Conservation (phyloP, 352 stramenopile genomes). For the Phytopythium montanum region DNA sequence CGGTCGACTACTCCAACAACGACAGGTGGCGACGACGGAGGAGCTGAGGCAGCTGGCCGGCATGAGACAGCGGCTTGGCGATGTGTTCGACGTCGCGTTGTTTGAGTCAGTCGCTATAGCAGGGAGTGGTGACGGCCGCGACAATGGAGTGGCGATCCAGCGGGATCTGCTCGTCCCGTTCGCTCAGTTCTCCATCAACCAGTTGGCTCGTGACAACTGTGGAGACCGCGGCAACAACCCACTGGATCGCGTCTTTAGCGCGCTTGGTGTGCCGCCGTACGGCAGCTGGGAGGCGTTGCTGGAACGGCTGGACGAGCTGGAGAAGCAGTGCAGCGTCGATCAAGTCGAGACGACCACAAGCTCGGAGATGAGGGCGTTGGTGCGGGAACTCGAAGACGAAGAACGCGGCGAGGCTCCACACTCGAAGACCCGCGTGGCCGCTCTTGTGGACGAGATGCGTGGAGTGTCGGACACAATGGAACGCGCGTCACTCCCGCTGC, state of each 20-base stretch:
- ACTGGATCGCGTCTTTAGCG: constrained; percentile 16
- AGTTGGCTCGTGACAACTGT: constrained; percentile 10
- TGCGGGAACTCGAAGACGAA: constrained; percentile 19
- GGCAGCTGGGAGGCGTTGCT: constrained; percentile 25
- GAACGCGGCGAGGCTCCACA: constrained; percentile 11
- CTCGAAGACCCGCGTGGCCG: constrained; percentile 1
- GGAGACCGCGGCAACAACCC: neutral
- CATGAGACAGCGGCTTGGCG: constrained; percentile 9
- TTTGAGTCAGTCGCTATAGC: constrained; percentile 10
- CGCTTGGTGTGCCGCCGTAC: constrained; percentile 15
- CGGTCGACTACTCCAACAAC: constrained; percentile 7
- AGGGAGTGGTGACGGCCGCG: neutral
- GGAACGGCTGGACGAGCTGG: constrained; percentile 5
- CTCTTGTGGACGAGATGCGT: constrained; percentile 15
- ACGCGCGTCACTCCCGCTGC: constrained; percentile 10
- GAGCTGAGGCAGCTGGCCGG: constrained; percentile 26
- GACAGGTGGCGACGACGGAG: constrained; percentile 16
- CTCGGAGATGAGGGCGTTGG: constrained; percentile 4
- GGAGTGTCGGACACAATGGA: constrained; percentile 14
- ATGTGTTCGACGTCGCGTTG: constrained; percentile 12
- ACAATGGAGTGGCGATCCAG: neutral
- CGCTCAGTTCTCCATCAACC: constrained; percentile 36
- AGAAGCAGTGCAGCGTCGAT: neutral
- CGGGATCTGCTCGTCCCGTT: constrained; percentile 16
- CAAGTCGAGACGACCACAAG: neutral